Evolutionary conservation across 805 yeast genomes (phyloP).

Genomic region (Candida michaelii): DNA sequence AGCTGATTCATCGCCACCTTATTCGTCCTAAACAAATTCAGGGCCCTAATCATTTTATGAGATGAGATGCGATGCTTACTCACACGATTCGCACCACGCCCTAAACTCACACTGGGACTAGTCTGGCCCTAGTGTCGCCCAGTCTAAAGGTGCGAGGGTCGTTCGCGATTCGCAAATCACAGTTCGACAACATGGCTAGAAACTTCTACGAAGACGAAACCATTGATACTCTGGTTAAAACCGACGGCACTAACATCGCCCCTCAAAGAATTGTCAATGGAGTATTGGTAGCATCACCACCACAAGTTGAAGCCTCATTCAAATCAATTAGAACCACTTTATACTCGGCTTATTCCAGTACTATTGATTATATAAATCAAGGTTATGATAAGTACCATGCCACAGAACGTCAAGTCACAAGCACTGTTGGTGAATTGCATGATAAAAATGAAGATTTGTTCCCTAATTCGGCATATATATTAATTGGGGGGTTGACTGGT

Average conservation of each 20-base stretch:
- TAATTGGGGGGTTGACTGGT: slow-evolving; percentile 71
- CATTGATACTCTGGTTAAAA: background rate
- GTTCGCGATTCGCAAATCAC: no score
- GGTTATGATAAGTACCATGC: slow-evolving; percentile 51
- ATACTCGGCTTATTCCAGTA: slow-evolving; percentile 24
- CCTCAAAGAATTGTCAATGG: slow-evolving; percentile 55
- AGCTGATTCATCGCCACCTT: background rate
- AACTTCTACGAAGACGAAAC: slow-evolving; percentile 46
- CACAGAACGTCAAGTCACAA: slow-evolving; percentile 62
- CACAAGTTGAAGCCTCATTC: slow-evolving; percentile 48
- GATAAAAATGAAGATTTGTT: slow-evolving; percentile 64
- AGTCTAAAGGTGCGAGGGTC: no score
- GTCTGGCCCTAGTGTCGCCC: no score
- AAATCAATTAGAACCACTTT: slow-evolving; percentile 40
- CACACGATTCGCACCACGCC: slow-evolving; percentile 1
- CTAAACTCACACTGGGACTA: no score
- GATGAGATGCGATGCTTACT: slow-evolving; percentile 5
- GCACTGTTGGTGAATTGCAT: slow-evolving; percentile 64
- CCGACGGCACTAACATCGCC: slow-evolving; percentile 16
- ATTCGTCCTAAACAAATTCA: background rate
- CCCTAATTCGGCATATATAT: slow-evolving; percentile 68
- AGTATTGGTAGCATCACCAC: slow-evolving; percentile 53
- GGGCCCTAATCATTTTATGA: background rate
- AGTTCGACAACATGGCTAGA: slow-evolving; percentile 2
- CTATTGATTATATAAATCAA: slow-evolving; percentile 39